phyloP scores from a whole-genome alignment of 495 filamentous ascomycete species.

The Schizothecium vesticola region DNA sequence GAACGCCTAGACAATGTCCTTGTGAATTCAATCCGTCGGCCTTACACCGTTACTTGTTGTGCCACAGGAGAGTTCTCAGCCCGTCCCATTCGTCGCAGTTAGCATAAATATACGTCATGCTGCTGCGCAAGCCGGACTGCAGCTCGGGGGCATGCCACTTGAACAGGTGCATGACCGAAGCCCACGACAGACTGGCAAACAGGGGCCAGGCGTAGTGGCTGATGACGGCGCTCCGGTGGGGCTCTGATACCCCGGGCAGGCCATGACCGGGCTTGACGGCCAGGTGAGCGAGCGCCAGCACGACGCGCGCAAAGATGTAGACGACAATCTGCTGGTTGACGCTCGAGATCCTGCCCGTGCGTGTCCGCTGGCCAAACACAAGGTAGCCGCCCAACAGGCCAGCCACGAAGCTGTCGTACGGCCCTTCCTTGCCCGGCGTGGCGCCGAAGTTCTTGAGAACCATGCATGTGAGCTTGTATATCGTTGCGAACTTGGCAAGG shows the following conservation, averaged over 20 bases:
- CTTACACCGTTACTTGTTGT: conserved; percentile 65
- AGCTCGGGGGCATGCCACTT: conserved; percentile 83
- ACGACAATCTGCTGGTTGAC: conserved; percentile 98
- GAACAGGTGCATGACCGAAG: conserved; percentile 91
- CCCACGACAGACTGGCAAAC: conserved; percentile 88
- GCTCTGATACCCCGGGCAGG: conserved; percentile 40
- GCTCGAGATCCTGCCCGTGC: conserved; percentile 59
- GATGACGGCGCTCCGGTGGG: conserved; percentile 38
- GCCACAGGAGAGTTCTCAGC: conserved; percentile 70
- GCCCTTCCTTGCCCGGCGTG: conserved; percentile 56
- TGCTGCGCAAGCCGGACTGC: conserved; percentile 83
- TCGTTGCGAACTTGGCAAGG: conserved; percentile 78
- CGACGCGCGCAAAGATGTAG: conserved; percentile 91
- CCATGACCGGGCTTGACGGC: conserved; percentile 59
- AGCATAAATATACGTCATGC: conserved; percentile 96
- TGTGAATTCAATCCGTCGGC: neutral
- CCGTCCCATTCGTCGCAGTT: conserved; percentile 80
- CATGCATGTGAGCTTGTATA: conserved; percentile 81
- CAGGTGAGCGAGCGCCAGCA: conserved; percentile 76
- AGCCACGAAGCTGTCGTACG: conserved; percentile 82
- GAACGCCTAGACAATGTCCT: conserved; percentile 11
- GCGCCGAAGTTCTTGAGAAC: conserved; percentile 58
- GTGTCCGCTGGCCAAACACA: conserved; percentile 72
- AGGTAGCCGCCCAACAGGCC: conserved; percentile 86
- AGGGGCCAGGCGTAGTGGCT: conserved; percentile 76